phyloP scores from a whole-genome alignment of 768 basidiomycete genomes.

The Leucosporidium creatinivorum region DNA sequence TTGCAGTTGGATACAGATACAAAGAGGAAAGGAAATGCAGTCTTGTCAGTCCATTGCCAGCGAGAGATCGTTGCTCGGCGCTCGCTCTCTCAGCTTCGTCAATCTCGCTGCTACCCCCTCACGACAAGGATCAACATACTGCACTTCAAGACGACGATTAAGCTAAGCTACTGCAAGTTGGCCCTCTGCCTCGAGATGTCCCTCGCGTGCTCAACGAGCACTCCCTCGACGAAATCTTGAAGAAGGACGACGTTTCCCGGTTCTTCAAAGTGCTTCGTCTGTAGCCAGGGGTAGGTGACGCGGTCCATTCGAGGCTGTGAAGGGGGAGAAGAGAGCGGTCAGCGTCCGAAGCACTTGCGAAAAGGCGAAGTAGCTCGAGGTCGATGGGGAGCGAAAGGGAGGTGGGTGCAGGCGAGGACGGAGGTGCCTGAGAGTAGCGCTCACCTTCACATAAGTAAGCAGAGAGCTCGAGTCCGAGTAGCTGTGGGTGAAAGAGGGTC shows the following conservation, averaged over 20 bases:
- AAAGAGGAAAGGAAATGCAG: not conserved
- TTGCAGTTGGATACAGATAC: not conserved
- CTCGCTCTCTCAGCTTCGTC: too few species aligned
- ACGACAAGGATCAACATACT: not conserved
- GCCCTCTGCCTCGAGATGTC: not conserved
- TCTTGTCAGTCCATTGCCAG: not conserved
- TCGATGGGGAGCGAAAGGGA: too few species aligned
- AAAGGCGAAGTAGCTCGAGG: too few species aligned
- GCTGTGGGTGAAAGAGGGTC: not conserved
- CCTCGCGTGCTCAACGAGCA: not conserved
- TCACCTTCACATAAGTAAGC: not conserved
- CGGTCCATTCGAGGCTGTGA: not conserved
- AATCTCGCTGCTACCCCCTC: too few species aligned
- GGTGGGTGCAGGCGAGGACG: too few species aligned
- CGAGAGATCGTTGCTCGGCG: too few species aligned
- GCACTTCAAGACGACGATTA: not conserved
- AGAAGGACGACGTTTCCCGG: not conserved
- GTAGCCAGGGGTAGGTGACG: constrained; percentile 4
- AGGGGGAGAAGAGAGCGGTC: too few species aligned
- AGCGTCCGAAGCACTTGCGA: too few species aligned
- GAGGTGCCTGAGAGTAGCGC: too few species aligned
- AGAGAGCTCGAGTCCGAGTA: constrained; percentile 4
- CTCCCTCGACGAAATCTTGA: constrained; percentile 2
- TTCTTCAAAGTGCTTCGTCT: not conserved
- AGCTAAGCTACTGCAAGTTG: not conserved